These are phyloP conservation scores for Fennellomyces sp. DNA, from an alignment of 371 early-diverging fungal species.

Conservation along the genomic window DNA sequence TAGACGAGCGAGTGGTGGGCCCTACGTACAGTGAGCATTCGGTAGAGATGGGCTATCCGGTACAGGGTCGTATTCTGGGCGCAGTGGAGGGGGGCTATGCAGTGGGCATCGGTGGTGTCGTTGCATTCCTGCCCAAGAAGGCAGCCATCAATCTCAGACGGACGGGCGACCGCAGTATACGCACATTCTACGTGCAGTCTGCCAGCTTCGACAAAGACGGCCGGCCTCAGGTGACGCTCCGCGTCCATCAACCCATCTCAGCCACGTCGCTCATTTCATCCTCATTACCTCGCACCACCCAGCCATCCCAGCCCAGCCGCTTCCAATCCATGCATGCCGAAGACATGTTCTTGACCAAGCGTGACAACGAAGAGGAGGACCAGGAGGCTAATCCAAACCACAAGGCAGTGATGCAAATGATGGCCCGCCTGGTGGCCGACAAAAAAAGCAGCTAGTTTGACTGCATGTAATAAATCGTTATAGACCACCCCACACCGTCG, in stretches of 20 bases:
- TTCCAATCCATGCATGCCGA: neutral
- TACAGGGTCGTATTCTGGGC: slow-evolving; percentile 73
- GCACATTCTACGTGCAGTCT: slow-evolving; percentile 66
- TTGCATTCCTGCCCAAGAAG: slow-evolving; percentile 57
- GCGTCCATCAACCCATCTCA: slow-evolving; percentile 19
- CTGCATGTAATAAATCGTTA: slow-evolving; percentile 3
- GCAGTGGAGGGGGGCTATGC: slow-evolving; percentile 43
- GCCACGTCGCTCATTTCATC: slow-evolving; percentile 4
- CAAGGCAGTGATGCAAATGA: slow-evolving; percentile 13
- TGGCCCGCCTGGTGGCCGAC: neutral
- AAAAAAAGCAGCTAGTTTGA: neutral
- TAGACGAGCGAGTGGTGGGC: slow-evolving; percentile 19
- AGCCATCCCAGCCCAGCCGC: neutral
- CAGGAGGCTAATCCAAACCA: slow-evolving; percentile 20
- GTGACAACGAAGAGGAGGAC: slow-evolving; percentile 10
- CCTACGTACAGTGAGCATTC: slow-evolving; percentile 34
- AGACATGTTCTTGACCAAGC: slow-evolving; percentile 25
- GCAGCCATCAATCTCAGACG: slow-evolving; percentile 21
- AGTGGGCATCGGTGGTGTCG: slow-evolving; percentile 72
- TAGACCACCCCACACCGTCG: neutral
- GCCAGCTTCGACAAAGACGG: slow-evolving; percentile 66
- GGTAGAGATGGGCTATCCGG: slow-evolving; percentile 38
- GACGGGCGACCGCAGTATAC: slow-evolving; percentile 38
- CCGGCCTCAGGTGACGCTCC: slow-evolving; percentile 57
- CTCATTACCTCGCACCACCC: neutral